These are phyloP conservation scores for Calonectria honghensis DNA, from an alignment of 2,329 filamentous ascomycete genomes.

Conservation along the genomic window DNA sequence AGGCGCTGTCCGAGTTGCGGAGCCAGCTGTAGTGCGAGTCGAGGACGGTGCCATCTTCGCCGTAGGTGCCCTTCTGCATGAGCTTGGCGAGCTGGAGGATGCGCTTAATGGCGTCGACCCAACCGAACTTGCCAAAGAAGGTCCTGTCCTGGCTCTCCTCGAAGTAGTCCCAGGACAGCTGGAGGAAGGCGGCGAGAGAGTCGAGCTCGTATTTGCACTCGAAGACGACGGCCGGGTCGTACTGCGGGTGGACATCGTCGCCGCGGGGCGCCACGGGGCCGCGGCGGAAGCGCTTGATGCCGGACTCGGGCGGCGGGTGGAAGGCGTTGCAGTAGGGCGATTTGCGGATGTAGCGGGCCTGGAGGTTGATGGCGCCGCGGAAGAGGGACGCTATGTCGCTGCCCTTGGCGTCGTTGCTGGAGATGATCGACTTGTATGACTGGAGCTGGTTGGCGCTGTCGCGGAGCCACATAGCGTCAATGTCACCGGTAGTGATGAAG, in stretches of 20 bases:
- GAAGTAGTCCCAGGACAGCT: conserved; percentile 88
- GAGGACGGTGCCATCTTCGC: conserved; percentile 73
- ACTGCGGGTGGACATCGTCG: conserved; percentile 78
- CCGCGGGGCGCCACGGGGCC: conserved; percentile 62
- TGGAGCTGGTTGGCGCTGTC: conserved; percentile 90
- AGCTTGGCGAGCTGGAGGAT: conserved; percentile 81
- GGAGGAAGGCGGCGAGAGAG: conserved; percentile 90
- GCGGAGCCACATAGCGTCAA: conserved; percentile 94
- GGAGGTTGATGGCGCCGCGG: conserved; percentile 85
- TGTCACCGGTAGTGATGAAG: conserved; percentile 90
- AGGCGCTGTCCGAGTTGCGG: conserved; percentile 81
- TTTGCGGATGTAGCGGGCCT: conserved; percentile 80
- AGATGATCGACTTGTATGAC: conserved; percentile 80
- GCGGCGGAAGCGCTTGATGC: conserved; percentile 48
- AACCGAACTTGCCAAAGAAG: conserved; percentile 84
- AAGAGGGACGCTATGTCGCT: conserved; percentile 78
- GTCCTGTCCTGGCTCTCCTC: conserved; percentile 81
- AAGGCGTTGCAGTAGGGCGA: conserved; percentile 95
- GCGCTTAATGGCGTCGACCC: conserved; percentile 82
- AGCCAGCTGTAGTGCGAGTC: conserved; percentile 83
- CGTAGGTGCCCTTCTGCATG: conserved; percentile 85
- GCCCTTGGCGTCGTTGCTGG: conserved; percentile 70
- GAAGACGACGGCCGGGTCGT: conserved; percentile 83
- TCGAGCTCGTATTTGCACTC: conserved; percentile 99
- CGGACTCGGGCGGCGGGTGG: conserved; percentile 87